A percentile compares a stretch with the other conserved stretches of the same genome.
Conservation (phyloP, 176 grass and related monocot species). For the Carex pumila region DNA sequence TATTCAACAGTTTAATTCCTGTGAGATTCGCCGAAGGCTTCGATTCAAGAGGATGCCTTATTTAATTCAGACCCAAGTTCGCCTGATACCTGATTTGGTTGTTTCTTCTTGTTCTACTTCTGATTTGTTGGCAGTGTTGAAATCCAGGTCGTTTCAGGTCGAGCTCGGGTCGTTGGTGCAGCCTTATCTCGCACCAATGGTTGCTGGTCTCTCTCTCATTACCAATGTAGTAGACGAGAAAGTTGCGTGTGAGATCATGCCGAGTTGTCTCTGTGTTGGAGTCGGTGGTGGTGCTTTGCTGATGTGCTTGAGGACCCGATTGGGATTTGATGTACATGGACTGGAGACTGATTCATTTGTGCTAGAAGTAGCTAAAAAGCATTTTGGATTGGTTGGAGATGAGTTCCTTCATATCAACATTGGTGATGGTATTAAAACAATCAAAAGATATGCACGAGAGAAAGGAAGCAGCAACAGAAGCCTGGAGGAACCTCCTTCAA, state of each 20-base stretch:
- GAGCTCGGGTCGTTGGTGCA: conserved; percentile 37
- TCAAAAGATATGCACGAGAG: conserved; percentile 25
- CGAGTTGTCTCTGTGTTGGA: conserved; percentile 58
- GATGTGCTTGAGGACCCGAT: conserved; percentile 43
- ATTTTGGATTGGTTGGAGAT: conserved; percentile 81
- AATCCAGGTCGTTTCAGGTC: conserved; percentile 23
- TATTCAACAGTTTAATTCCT: conserved; percentile 3
- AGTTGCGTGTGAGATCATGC: conserved; percentile 24
- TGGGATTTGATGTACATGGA: conserved; percentile 56
- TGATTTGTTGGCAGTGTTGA: conserved; percentile 22
- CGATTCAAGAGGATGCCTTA: conserved; percentile 86
- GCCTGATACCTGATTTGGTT: conserved; percentile 4
- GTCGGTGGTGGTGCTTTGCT: conserved; percentile 73
- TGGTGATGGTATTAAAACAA: conserved; percentile 54
- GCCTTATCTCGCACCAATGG: conserved; percentile 76
- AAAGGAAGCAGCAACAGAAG: not conserved
- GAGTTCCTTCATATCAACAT: conserved; percentile 40
- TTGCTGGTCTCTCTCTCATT: conserved; percentile 44
- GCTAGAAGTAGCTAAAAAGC: conserved; percentile 41
- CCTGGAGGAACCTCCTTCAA: conserved; percentile 7
- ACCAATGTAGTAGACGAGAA: conserved; percentile 17
- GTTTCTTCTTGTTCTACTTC: conserved; percentile 3
- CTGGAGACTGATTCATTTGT: conserved; percentile 55
- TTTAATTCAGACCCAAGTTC: conserved; percentile 80
- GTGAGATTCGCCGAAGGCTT: conserved; percentile 43